Evolutionary conservation across 495 filamentous ascomycete species (phyloP), one percentile per base, ranked within the genome.

Genomic region (Tuber microsphaerosporum): DNA sequence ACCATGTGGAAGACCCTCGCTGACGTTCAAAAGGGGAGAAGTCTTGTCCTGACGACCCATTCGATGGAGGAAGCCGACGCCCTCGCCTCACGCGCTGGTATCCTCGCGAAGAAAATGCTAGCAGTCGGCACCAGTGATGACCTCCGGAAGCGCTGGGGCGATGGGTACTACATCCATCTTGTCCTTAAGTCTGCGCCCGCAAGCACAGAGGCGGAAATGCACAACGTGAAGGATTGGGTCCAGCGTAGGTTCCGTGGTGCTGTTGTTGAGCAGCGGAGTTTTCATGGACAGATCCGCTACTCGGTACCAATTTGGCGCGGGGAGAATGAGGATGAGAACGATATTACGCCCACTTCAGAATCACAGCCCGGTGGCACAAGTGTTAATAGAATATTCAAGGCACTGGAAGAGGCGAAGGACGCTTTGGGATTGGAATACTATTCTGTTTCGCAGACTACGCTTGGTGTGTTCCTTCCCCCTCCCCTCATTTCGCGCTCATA

Each of bases 231-330:
- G 75, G 31, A 69, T 0, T 96, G 92, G 91, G 87, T 94, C 14
- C 26, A 82, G 19, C 74, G 75, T 9, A 85, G 84, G 16, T 89
- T 94, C 75, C 85, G 86, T 0, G 87, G 86, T 6, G 91, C 91
- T 0, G 84, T 85, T 44, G 83, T 92, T 31, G 93, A 96, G 82
- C 87, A 89, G 16, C 88, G 91, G 81, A 90, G 88, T 19, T 96
- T 91, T 80, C 92, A 95, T 78, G 93, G 93, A 0, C 93, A 96
- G 82, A 84, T 97, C 81, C 85, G 92, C 9, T 96, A 94, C 82
- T 90, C 87, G 37, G 88, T 96, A 16, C 91, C 92, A 7, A 85
- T 86, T 51, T 73, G 75, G 71, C 71, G 74, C 14, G 75, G 79
- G 26, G 71, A 81, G 42, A 75, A 72, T 22, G 77, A 75, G 39